phyloP scores from a whole-genome alignment of 331 rosid genomes.

The Malus hybrid region DNA sequence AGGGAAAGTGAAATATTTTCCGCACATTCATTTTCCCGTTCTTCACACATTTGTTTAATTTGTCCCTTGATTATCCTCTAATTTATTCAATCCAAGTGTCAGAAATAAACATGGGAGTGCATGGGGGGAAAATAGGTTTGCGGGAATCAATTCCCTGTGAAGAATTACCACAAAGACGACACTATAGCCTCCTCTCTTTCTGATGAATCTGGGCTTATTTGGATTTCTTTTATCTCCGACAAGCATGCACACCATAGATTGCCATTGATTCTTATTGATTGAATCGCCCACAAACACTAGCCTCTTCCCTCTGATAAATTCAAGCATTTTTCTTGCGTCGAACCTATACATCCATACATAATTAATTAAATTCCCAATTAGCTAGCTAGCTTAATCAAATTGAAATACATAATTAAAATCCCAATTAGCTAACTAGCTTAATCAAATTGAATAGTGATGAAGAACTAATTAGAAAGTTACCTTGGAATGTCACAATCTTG shows the following conservation, averaged over 20 bases:
- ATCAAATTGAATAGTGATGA: not conserved
- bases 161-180: slow-evolving; percentile 79
- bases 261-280: slow-evolving; percentile 92
- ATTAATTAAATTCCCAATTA: not conserved
- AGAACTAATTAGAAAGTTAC: slow-evolving; percentile 15
- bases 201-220: slow-evolving; percentile 63
- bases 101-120: no score
- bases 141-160: not conserved
- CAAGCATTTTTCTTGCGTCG: slow-evolving; percentile 86
- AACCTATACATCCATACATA: slow-evolving; percentile 40
- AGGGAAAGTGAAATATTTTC: no score
- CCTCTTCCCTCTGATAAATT: slow-evolving; percentile 76
- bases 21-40: no score
- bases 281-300: slow-evolving; percentile 97
- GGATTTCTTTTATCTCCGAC: slow-evolving; percentile 59
- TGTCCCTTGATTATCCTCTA: no score
- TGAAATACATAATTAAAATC: not conserved
- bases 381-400: not conserved
- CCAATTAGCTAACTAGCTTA: not conserved
- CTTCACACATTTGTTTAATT: no score
- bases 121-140: no score
- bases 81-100: no score
- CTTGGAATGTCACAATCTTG: slow-evolving; percentile 60
- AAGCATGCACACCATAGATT: slow-evolving; percentile 86
- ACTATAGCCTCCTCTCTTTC: slow-evolving; percentile 66